Evolutionary conservation across 306 rosid species (phyloP).

Genomic region (Prosopis cineraria): DNA sequence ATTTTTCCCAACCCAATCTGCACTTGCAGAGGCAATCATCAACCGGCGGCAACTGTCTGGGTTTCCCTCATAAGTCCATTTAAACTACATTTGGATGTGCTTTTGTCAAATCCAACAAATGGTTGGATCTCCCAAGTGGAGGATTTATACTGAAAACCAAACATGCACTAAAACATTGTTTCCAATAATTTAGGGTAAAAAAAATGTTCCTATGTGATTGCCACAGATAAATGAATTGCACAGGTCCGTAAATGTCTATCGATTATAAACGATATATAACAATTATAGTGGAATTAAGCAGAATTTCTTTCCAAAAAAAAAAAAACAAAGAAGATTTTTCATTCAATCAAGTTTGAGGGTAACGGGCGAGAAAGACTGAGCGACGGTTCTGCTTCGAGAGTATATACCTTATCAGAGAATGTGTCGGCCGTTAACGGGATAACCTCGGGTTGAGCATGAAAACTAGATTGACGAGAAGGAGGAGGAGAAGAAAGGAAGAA

Average conservation of each 20-base stretch:
- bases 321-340: background rate
- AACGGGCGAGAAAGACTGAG: background rate
- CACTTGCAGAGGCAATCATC: background rate
- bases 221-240: background rate
- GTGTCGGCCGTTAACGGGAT: conserved; percentile 79
- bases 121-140: too few species aligned
- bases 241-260: background rate
- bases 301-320: background rate
- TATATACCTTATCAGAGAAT: conserved; percentile 88
- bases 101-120: too few species aligned
- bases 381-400: background rate
- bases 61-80: too few species aligned
- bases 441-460: conserved; percentile 60
- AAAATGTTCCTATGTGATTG: background rate
- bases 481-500: conserved; percentile 30
- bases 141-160: too few species aligned
- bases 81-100: too few species aligned
- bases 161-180: background rate
- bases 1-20: background rate
- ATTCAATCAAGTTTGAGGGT: background rate
- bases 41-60: background rate
- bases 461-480: conserved; percentile 41
- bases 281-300: background rate
- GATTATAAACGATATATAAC: background rate
- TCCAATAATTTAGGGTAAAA: background rate